phyloP scores from a whole-genome alignment of 2,329 filamentous ascomycete genomes.

The Colletotrichum scovillei region DNA sequence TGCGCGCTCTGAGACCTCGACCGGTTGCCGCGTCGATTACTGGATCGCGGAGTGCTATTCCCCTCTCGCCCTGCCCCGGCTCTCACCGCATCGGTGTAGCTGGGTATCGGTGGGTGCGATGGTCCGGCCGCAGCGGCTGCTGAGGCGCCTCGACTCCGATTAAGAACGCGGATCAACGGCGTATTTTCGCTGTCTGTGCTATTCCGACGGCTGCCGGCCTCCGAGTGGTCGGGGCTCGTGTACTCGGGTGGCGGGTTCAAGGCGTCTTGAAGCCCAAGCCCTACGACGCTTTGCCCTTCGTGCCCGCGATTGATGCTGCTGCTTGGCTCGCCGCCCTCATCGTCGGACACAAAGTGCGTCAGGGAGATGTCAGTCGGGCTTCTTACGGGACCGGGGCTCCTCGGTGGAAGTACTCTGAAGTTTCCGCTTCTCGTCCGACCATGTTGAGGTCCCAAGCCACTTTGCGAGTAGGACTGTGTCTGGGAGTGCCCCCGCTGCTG shows the following conservation, averaged over 20 bases:
- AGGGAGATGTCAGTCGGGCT: slow-evolving; percentile 97
- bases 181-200: slow-evolving; percentile 68
- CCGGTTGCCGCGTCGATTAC: slow-evolving; percentile 28
- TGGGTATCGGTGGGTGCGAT: slow-evolving; percentile 78
- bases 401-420: slow-evolving; percentile 78
- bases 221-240: slow-evolving; percentile 72
- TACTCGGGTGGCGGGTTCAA: slow-evolving; percentile 78
- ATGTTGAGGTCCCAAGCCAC: slow-evolving; percentile 68
- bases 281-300: slow-evolving; percentile 47
- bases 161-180: slow-evolving; percentile 62
- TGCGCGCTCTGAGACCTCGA: slow-evolving; percentile 37
- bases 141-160: slow-evolving; percentile 63
- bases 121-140: slow-evolving; percentile 50
- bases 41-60: slow-evolving; percentile 47
- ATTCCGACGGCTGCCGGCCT: slow-evolving; percentile 64
- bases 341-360: slow-evolving; percentile 80
- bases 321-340: slow-evolving; percentile 79
- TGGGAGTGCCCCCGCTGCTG: slow-evolving; percentile 58
- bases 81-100: slow-evolving; percentile 80
- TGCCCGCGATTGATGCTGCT: slow-evolving; percentile 42
- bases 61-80: slow-evolving; percentile 62
- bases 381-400: slow-evolving; percentile 88
- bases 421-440: slow-evolving; percentile 82
- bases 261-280: slow-evolving; percentile 64
- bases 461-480: slow-evolving; percentile 48